These are phyloP conservation scores for Zea luxurians DNA, from an alignment of 176 grass and related monocot species.

Conservation along the genomic window DNA sequence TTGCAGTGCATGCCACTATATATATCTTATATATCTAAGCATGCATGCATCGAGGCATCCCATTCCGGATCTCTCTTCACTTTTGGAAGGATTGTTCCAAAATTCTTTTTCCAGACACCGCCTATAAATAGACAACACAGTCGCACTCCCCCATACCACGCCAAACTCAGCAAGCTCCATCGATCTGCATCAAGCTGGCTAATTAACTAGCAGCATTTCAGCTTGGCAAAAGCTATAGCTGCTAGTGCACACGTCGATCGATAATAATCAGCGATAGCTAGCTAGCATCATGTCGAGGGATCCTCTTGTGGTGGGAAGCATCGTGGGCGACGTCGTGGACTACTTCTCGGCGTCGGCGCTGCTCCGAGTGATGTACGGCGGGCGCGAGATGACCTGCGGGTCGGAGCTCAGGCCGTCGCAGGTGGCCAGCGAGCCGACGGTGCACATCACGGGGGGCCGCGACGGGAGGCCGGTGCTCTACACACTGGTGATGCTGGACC, in stretches of 20 bases:
- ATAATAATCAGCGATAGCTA: background rate
- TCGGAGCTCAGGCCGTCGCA: conserved; percentile 81
- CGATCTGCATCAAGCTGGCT: background rate
- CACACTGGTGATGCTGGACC: conserved; percentile 90
- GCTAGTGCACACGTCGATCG: background rate
- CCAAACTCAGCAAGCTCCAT: background rate
- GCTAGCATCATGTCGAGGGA: conserved; percentile 57
- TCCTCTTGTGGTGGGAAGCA: conserved; percentile 63
- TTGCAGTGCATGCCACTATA: background rate
- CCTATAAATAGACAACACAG: background rate
- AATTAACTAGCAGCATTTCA: background rate
- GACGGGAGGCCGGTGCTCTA: conserved; percentile 49
- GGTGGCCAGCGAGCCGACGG: conserved; percentile 50
- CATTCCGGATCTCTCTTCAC: background rate
- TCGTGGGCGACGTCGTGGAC: conserved; percentile 75
- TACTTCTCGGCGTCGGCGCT: conserved; percentile 45
- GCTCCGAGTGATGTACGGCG: conserved; percentile 58
- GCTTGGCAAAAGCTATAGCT: background rate
- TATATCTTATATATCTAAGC: background rate
- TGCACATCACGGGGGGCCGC: conserved; percentile 51
- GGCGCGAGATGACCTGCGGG: conserved; percentile 67
- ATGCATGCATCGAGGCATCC: background rate
- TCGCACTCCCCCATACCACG: background rate
- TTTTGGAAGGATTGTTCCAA: background rate
- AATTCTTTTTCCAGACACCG: background rate